Evolutionary conservation across 148 eudicot genomes (phyloP).

Genomic region (Amaranthus cruentus): DNA sequence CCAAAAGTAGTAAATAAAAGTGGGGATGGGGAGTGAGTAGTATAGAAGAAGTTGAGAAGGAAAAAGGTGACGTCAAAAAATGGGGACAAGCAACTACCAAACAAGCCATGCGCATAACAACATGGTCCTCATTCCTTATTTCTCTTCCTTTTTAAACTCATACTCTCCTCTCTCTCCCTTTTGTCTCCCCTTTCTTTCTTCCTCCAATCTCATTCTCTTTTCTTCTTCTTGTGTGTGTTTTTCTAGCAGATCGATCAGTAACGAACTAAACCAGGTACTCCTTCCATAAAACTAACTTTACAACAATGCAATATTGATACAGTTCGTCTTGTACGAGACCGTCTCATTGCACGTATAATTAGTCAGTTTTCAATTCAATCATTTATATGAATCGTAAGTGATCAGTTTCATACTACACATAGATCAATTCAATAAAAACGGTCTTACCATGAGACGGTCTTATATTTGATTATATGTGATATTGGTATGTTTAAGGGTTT

Average conservation of each 20-base stretch:
- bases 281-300: too few species aligned
- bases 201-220: background rate
- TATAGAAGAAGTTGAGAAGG: background rate
- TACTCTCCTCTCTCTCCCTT: background rate
- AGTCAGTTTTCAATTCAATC: too few species aligned
- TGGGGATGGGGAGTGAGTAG: background rate
- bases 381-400: too few species aligned
- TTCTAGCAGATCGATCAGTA: background rate
- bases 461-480: too few species aligned
- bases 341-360: too few species aligned
- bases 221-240: background rate
- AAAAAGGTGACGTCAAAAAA: constrained; percentile 14
- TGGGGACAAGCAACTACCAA: constrained; percentile 6
- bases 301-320: too few species aligned
- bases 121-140: constrained; percentile 3
- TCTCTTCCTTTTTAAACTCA: background rate
- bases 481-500: too few species aligned
- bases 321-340: too few species aligned
- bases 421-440: too few species aligned
- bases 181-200: background rate
- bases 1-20: background rate
- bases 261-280: too few species aligned
- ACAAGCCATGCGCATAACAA: constrained; percentile 24
- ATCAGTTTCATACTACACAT: too few species aligned
- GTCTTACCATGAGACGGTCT: too few species aligned